Evolutionary conservation across 1,284 basidiomycete genomes (phyloP).

Genomic region (Malassezia sp.): DNA sequence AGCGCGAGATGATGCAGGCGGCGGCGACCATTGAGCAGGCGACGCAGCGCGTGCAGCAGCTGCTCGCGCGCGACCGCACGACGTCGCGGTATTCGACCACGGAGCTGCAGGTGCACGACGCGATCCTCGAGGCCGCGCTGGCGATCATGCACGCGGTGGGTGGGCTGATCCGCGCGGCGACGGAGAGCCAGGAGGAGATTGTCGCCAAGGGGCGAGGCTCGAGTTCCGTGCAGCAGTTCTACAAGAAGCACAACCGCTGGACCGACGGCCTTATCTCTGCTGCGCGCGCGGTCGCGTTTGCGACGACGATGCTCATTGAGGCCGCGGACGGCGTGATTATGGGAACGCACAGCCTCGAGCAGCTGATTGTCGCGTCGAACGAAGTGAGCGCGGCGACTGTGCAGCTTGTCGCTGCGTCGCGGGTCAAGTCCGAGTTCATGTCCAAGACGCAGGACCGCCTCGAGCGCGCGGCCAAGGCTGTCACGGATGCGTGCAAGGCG

Average conservation of each 20-base stretch:
- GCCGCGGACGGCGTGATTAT: slow-evolving; percentile 93
- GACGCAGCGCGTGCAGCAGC: slow-evolving; percentile 73
- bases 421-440: slow-evolving; percentile 97
- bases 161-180: slow-evolving; percentile 86
- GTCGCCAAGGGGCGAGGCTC: slow-evolving; percentile 87
- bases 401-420: slow-evolving; percentile 92
- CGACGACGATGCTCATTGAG: slow-evolving; percentile 92
- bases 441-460: slow-evolving; percentile 93
- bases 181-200: slow-evolving; percentile 94
- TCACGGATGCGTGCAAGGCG: slow-evolving; percentile 95
- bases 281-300: slow-evolving; percentile 92
- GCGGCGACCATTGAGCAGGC: slow-evolving; percentile 87
- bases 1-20: slow-evolving; percentile 88
- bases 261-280: slow-evolving; percentile 97
- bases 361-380: slow-evolving; percentile 97
- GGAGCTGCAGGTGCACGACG: slow-evolving; percentile 93
- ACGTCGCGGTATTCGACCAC: slow-evolving; percentile 71
- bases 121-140: slow-evolving; percentile 82
- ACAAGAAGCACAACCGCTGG: slow-evolving; percentile 99
- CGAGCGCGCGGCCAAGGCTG: slow-evolving; percentile 91
- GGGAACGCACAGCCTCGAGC: slow-evolving; percentile 90
- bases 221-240: slow-evolving; percentile 83
- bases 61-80: slow-evolving; percentile 80
- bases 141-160: slow-evolving; percentile 91
- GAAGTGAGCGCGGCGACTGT: slow-evolving; percentile 94